Percentiles rank a stretch among this genome's conserved stretches.
Conservation (phyloP, 805 yeast species). For the Wickerhamiella australiensis region DNA sequence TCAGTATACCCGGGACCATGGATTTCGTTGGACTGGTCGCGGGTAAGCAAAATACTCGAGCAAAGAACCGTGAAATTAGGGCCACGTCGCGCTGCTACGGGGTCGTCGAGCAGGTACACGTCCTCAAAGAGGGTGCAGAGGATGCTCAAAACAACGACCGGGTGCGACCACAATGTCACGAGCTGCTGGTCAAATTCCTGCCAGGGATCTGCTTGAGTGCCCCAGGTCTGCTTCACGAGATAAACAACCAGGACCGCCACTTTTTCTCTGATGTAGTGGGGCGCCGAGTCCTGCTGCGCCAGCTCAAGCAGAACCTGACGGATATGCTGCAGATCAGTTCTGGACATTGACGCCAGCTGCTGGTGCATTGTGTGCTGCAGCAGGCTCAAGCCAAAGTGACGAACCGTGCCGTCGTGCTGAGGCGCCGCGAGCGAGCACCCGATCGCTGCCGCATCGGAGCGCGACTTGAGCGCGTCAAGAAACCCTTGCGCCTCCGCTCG, state of each 20-base stretch:
- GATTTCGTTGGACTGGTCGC: constrained; percentile 42
- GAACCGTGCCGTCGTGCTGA: constrained; percentile 55
- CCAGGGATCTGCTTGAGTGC: constrained; percentile 57
- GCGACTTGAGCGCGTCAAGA: constrained; percentile 60
- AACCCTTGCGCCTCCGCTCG: constrained; percentile 50
- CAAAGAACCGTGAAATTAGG: constrained; percentile 4
- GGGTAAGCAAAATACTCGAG: constrained; percentile 3
- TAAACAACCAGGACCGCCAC: constrained; percentile 84
- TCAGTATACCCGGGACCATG: constrained; percentile 45
- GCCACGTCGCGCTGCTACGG: constrained; percentile 67
- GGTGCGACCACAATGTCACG: constrained; percentile 57
- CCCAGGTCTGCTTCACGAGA: constrained; percentile 86
- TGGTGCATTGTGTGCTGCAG: constrained; percentile 56
- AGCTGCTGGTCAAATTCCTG: constrained; percentile 71
- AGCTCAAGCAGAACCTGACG: constrained; percentile 79
- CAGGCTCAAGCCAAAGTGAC: constrained; percentile 81
- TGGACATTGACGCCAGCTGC: constrained; percentile 43
- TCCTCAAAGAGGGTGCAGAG: constrained; percentile 87
- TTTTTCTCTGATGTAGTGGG: constrained; percentile 83
- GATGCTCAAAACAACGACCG: constrained; percentile 54
- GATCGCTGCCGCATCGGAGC: constrained; percentile 81
- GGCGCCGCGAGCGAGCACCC: constrained; percentile 74
- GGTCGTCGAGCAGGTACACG: constrained; percentile 80
- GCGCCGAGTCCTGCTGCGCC: constrained; percentile 51
- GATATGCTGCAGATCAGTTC: constrained; percentile 50